These are phyloP conservation scores for Physcomitrium patens DNA, from an alignment of 225 moss, liverwort and hornwort genomes.

Conservation along the genomic window DNA sequence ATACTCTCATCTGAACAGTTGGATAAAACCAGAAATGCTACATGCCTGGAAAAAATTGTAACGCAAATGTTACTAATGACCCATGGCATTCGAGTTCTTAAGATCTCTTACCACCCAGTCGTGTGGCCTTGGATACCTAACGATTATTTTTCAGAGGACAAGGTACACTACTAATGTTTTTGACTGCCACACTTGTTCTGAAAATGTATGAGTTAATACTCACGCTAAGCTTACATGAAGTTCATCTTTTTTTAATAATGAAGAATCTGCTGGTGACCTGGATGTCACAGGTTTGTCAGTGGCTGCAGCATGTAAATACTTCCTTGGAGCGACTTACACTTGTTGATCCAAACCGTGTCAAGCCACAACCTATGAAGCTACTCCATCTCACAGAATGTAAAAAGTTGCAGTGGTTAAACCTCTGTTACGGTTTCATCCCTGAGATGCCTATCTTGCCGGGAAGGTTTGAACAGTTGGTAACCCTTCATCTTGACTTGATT, in stretches of 20 bases:
- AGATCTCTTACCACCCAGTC: conserved; percentile 70
- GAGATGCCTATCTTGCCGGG: conserved; percentile 52
- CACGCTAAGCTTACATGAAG: background rate
- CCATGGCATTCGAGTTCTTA: conserved; percentile 61
- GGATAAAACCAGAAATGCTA: conserved; percentile 68
- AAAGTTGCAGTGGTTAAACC: conserved; percentile 60
- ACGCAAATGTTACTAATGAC: conserved; percentile 63
- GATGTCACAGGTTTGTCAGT: conserved; percentile 56
- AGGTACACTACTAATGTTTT: conserved; percentile 38
- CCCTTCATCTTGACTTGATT: conserved; percentile 59
- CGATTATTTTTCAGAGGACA: conserved; percentile 63
- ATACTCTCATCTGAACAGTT: conserved; percentile 33
- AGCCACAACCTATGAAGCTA: conserved; percentile 63
- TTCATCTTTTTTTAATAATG: conserved; percentile 5
- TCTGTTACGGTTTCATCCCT: conserved; percentile 63
- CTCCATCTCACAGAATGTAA: conserved; percentile 64
- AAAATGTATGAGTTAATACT: background rate
- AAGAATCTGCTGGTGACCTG: conserved; percentile 22
- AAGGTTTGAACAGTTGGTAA: conserved; percentile 55
- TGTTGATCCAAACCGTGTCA: conserved; percentile 64
- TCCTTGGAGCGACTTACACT: conserved; percentile 61
- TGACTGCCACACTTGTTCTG: background rate
- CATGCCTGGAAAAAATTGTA: conserved; percentile 64
- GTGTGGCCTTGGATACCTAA: conserved; percentile 74
- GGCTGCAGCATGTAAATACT: conserved; percentile 61